Base-by-base conservation (phyloP, 2,329 filamentous ascomycete species). In the Colletotrichum navitas region DNA sequence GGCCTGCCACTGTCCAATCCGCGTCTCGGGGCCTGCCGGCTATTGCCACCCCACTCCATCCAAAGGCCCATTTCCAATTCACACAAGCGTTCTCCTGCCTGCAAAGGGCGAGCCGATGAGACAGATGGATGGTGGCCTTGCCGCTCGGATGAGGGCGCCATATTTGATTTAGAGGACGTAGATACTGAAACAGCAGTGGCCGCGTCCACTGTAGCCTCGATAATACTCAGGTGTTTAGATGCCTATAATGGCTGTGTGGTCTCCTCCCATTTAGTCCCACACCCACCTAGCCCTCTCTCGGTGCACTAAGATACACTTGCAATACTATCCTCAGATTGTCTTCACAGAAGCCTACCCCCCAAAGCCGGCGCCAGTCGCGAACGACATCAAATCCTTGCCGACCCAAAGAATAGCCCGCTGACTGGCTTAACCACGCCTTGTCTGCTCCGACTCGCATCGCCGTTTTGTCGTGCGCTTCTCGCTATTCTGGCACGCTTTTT, bases 371-470 rank as follows among this genome's bases (percentile, higher is more conserved):
- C n/a, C 32, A n/a, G 67, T 49, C 63, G 63, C 36, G 56, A 63
- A 63, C 66, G 58, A 71, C 68, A 67, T 71, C 63, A 63, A 71
- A 68, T 43, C 24, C 14, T 60, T 55, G 39, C 63, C 14, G 55
- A 67, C 63, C 47, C 54, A 16, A 66, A 32, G 39, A 60, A 66
- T 24, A 43, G 47, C 63, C 55, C 63, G 39, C 41, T 49, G 47
- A 29, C 41, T 36, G 26, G n/a, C 36, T 14, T 36, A 26, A 65
- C 52, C 61, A 66, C 26, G 45, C 61, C 54, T 69, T 36, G 10
- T 21, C 29, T 26, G n/a, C 59, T 54, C 14, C 12, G 32, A 51
- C 61, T 39, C 26, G 21, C 39, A 47, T 56, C 39, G 60, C 61
- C 62, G 7, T 51, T 68, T n/a, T 49, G 18, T 51, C 54, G 39